Evolutionary conservation across 2,329 filamentous ascomycete genomes (phyloP).

Genomic region (Calonectria hongkongensis): DNA sequence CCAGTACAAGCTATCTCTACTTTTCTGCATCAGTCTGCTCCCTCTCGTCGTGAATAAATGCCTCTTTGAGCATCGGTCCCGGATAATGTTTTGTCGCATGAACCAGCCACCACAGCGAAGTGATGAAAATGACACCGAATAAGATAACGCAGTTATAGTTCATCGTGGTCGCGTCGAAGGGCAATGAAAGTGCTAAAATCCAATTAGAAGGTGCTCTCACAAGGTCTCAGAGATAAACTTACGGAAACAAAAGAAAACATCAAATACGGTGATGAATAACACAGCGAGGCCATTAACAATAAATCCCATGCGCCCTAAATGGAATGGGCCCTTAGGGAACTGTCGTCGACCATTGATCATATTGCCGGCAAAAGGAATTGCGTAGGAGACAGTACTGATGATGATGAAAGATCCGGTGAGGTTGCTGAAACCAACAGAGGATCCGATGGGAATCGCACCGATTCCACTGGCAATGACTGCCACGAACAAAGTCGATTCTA

Average conservation of each 20-base stretch:
- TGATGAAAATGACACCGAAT: constrained; percentile 42
- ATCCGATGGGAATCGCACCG: constrained; percentile 52
- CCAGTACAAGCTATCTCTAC: background rate
- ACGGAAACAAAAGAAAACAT: constrained; percentile 55
- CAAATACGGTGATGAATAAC: constrained; percentile 48
- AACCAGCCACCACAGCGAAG: constrained; percentile 47
- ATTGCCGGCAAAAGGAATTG: constrained; percentile 49
- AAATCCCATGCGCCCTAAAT: constrained; percentile 37
- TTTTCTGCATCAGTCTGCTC: constrained; percentile 21
- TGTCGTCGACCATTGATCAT: constrained; percentile 43
- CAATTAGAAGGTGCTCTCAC: constrained; percentile 26
- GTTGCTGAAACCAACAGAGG: constrained; percentile 52
- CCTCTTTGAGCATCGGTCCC: constrained; percentile 44
- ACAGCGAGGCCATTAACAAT: constrained; percentile 46
- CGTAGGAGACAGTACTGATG: constrained; percentile 53
- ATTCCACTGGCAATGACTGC: constrained; percentile 50
- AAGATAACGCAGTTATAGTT: constrained; percentile 54
- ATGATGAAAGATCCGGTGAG: constrained; percentile 55
- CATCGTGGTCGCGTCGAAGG: constrained; percentile 51
- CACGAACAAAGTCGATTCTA: constrained; percentile 51
- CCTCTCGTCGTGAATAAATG: background rate
- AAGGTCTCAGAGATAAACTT: constrained; percentile 25
- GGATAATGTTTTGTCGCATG: constrained; percentile 49
- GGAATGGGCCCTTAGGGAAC: constrained; percentile 46
- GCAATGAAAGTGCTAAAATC: constrained; percentile 44